Percentiles rank a stretch among this genome's conserved stretches.
These are phyloP conservation scores for Schizochytrium sp. DNA, from an alignment of 108 stramenopile species.

Conservation along the genomic window DNA sequence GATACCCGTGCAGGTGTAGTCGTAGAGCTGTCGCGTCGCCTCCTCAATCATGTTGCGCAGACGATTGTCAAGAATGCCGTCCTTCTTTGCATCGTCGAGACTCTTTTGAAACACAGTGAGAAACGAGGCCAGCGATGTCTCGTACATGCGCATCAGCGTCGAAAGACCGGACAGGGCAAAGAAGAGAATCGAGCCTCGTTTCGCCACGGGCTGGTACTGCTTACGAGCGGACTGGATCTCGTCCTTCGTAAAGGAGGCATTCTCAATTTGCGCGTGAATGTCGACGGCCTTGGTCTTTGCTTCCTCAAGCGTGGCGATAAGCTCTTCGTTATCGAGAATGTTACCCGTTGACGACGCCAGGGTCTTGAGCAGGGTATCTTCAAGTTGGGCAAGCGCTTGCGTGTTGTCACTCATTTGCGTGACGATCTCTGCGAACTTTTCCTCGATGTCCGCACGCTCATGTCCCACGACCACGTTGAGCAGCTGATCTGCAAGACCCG, in stretches of 20 bases:
- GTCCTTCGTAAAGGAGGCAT: slow-evolving; percentile 50
- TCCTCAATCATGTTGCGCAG: slow-evolving; percentile 50
- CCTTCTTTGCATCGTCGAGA: slow-evolving; percentile 50
- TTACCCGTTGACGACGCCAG: slow-evolving; percentile 48
- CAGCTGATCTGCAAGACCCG: slow-evolving; percentile 60
- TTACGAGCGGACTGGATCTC: slow-evolving; percentile 51
- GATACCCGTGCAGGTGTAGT: slow-evolving; percentile 65
- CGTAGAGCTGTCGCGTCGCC: slow-evolving; percentile 52
- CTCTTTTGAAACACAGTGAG: slow-evolving; percentile 53
- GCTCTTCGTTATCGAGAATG: slow-evolving; percentile 59
- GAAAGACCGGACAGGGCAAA: slow-evolving; percentile 50
- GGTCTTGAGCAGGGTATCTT: slow-evolving; percentile 54
- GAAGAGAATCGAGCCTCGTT: slow-evolving; percentile 62
- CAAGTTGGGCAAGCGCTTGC: slow-evolving; percentile 43
- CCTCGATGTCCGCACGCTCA: slow-evolving; percentile 57
- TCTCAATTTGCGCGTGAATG: slow-evolving; percentile 51
- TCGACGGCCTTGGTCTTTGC: slow-evolving; percentile 57
- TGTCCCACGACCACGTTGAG: slow-evolving; percentile 60
- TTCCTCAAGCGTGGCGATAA: slow-evolving; percentile 57
- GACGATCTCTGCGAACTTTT: slow-evolving; percentile 51
- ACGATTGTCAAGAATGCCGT: slow-evolving; percentile 49
- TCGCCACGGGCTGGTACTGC: slow-evolving; percentile 55
- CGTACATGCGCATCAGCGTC: slow-evolving; percentile 59
- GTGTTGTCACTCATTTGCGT: slow-evolving; percentile 54
- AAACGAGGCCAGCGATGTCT: slow-evolving; percentile 58